phyloP scores from a whole-genome alignment of 1,284 basidiomycete species.

The Apiotrichum akiyoshidainum region DNA sequence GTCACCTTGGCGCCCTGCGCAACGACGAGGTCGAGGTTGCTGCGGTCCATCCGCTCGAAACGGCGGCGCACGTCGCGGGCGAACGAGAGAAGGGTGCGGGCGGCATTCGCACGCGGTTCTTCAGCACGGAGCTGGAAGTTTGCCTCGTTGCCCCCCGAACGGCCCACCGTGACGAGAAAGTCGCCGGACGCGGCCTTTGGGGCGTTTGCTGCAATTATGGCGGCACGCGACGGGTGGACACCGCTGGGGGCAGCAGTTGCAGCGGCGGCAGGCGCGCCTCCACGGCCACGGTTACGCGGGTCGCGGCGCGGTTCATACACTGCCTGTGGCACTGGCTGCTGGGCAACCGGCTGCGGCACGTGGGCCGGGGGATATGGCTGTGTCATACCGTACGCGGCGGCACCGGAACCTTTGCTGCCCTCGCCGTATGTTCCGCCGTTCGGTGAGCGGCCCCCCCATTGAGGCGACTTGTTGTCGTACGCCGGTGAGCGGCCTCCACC shows the following conservation, averaged over 20 bases:
- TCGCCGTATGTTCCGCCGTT: background rate
- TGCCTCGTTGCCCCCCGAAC: no score
- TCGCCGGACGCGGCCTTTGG: no score
- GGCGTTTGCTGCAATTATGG: background rate
- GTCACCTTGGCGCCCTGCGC: constrained; percentile 16
- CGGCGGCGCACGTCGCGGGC: background rate
- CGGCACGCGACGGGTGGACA: background rate
- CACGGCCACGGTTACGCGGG: constrained; percentile 1
- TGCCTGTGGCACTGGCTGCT: background rate
- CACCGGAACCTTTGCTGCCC: background rate
- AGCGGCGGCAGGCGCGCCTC: background rate
- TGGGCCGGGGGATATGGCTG: no score
- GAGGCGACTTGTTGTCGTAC: background rate
- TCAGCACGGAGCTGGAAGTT: no score
- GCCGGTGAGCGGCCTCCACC: constrained; percentile 2
- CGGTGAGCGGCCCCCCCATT: background rate
- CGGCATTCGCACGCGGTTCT: no score
- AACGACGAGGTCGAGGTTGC: constrained; percentile 8
- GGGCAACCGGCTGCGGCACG: background rate
- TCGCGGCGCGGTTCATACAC: constrained; percentile 10
- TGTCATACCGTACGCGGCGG: background rate
- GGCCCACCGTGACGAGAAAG: background rate
- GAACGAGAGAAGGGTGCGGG: background rate
- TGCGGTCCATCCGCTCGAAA: background rate
- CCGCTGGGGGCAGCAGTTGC: background rate